Evolutionary conservation across 75 land plant species (phyloP).

Genomic region (Pseudotsuga menziesii): DNA sequence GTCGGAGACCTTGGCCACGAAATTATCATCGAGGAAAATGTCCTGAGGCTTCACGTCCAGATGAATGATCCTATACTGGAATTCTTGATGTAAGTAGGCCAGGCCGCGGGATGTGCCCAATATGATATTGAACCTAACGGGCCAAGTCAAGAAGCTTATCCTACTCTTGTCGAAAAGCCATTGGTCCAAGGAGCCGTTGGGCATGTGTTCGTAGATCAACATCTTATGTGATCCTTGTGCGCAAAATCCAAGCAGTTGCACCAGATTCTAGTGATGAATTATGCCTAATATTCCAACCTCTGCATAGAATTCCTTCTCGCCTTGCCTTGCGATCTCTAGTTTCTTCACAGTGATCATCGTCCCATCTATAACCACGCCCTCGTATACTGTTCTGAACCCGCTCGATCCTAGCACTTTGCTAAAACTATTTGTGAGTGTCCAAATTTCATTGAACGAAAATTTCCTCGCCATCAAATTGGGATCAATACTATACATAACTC

Average conservation of each 20-base stretch:
- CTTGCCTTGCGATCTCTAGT: slow-evolving; percentile 20
- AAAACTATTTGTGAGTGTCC: slow-evolving; percentile 12
- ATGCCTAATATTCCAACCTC: slow-evolving; percentile 22
- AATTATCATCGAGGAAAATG: slow-evolving; percentile 37
- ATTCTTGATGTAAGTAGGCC: slow-evolving; percentile 16
- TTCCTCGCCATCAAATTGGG: not conserved
- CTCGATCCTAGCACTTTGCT: slow-evolving; percentile 16
- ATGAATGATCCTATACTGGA: slow-evolving; percentile 29
- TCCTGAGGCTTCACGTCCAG: slow-evolving; percentile 40
- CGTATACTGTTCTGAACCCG: slow-evolving; percentile 23
- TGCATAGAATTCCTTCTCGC: slow-evolving; percentile 26
- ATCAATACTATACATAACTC: slow-evolving; percentile 7
- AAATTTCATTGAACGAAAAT: slow-evolving; percentile 17
- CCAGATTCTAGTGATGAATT: slow-evolving; percentile 28
- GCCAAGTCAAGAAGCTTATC: slow-evolving; percentile 12
- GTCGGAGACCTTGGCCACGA: slow-evolving; percentile 42
- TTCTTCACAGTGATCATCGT: slow-evolving; percentile 23
- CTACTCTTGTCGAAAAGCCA: slow-evolving; percentile 13
- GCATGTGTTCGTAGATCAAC: slow-evolving; percentile 28
- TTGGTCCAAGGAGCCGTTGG: slow-evolving; percentile 28
- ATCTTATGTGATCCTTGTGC: slow-evolving; percentile 5
- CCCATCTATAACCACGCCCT: slow-evolving; percentile 18
- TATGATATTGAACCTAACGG: slow-evolving; percentile 4
- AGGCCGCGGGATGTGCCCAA: slow-evolving; percentile 16
- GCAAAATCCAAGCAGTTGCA: slow-evolving; percentile 25